These are phyloP conservation scores for Tylopilus felleus DNA, from an alignment of 768 basidiomycete species.

Conservation along the genomic window DNA sequence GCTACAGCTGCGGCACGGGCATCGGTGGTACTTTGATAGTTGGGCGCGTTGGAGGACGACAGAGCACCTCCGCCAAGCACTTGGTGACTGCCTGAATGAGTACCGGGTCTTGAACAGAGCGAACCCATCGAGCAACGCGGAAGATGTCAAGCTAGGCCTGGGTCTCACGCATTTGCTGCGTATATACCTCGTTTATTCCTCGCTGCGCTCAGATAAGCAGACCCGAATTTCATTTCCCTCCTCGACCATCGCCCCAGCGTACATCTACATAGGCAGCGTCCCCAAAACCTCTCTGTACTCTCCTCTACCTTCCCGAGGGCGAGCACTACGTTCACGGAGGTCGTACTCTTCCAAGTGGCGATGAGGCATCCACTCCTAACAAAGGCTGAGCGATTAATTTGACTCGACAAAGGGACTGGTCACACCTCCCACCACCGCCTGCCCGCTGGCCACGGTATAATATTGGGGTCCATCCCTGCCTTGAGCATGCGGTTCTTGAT, in stretches of 20 bases:
- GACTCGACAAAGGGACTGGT: conserved; percentile 19
- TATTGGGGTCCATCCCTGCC: conserved; percentile 63
- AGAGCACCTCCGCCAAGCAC: conserved; percentile 41
- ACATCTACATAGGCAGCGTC: conserved; percentile 22
- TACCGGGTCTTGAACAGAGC: conserved; percentile 50
- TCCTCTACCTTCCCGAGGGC: conserved; percentile 34
- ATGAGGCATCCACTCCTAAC: conserved; percentile 42
- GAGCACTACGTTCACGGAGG: conserved; percentile 35
- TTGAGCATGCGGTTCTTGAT: conserved; percentile 80
- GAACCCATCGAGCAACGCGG: conserved; percentile 45
- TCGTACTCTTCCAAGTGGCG: conserved; percentile 52
- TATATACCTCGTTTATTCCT: conserved; percentile 22
- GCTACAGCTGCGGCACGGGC: conserved; percentile 56
- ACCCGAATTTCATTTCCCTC: background rate
- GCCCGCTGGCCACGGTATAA: conserved; percentile 60
- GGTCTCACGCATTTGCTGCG: conserved; percentile 18
- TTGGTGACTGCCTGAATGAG: conserved; percentile 45
- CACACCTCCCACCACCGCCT: conserved; percentile 84
- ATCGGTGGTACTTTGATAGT: conserved; percentile 34
- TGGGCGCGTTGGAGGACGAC: conserved; percentile 20
- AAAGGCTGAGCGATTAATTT: conserved; percentile 20
- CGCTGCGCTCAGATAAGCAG: conserved; percentile 7
- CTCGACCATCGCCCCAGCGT: background rate
- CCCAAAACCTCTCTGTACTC: conserved; percentile 46
- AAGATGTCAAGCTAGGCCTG: background rate